Evolutionary conservation across 306 rosid species (phyloP), one percentile per base, ranked within the genome.

Genomic region (Quercus dentata): DNA sequence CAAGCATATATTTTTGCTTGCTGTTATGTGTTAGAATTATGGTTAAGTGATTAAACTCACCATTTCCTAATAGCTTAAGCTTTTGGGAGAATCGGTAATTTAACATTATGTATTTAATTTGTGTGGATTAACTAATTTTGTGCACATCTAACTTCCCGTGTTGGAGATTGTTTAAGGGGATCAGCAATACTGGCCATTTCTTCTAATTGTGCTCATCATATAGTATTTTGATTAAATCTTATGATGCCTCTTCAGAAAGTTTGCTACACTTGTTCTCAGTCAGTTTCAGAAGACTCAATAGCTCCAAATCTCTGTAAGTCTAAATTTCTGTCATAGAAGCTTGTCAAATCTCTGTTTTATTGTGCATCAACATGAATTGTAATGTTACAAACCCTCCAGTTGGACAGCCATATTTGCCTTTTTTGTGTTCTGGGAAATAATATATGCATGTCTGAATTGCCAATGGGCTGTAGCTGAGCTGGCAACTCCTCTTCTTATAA

Each of bases 221-320:
- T 30, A 21, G 44, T 30, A 55, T 58, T 65, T 56, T 46, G 71
- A 6, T 27, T 25, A 69, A 25, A 19, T 84, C 54, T 74, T 27
- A 57, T 76, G 62, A 21, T 82, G 73, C 68, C n/a, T 81, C 82
- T 79, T 78, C 98, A 96, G 99, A 96, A 91, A 90, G 87, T 89
- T 73, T 96, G 99, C 87, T 91, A 73, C 84, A 78, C 90, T 25
- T 96, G 99, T 87, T 91, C 97, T 83, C 97, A 88, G 71, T 85
- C 97, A 35, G 75, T 88, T 69, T 79, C 94, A 13, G 99, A 92
- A 84, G 97, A 90, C 56, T 93, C 90, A 54, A 78, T 93, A 76
- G 89, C 97, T 79, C 99, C 91, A 78, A 96, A 96, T 85, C 90
- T 96, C 74, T 87, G 99, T 96, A 83, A 91, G 99, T 78, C 61